phyloP scores from a whole-genome alignment of 225 moss, liverwort and hornwort genomes.

The Climacium dendroides region DNA sequence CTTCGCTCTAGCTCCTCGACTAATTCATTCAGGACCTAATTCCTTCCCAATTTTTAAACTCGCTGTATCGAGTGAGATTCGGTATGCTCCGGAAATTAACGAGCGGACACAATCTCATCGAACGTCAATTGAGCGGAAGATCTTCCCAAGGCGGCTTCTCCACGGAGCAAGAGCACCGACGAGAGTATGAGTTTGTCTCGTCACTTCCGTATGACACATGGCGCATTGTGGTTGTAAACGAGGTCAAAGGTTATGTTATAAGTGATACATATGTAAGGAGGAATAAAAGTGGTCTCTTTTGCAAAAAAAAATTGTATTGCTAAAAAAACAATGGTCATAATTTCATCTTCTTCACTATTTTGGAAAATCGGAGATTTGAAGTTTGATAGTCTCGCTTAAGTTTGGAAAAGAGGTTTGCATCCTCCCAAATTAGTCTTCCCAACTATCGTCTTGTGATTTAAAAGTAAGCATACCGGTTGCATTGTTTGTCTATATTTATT shows the following conservation, averaged over 20 bases:
- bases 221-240: neutral
- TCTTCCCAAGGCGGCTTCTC: too few species aligned
- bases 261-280: neutral
- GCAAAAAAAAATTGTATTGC: accelerated
- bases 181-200: neutral
- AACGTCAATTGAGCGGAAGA: neutral
- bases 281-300: neutral
- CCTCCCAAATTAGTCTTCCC: accelerated
- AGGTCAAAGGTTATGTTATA: neutral
- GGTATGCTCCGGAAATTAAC: neutral
- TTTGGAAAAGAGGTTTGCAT: neutral
- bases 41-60: neutral
- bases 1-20: neutral
- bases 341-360: too few species aligned
- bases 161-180: neutral
- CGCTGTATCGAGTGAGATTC: neutral
- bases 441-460: neutral
- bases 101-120: neutral
- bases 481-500: neutral
- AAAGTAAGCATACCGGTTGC: neutral
- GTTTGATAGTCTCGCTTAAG: neutral
- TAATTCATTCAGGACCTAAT: neutral
- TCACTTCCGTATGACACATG: neutral
- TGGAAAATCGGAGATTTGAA: neutral
- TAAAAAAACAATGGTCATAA: neutral